Percentiles rank a stretch among this genome's conserved stretches.
These are phyloP conservation scores for Xylariaceae sp. DNA, from an alignment of 2,329 filamentous ascomycete genomes.

Conservation along the genomic window DNA sequence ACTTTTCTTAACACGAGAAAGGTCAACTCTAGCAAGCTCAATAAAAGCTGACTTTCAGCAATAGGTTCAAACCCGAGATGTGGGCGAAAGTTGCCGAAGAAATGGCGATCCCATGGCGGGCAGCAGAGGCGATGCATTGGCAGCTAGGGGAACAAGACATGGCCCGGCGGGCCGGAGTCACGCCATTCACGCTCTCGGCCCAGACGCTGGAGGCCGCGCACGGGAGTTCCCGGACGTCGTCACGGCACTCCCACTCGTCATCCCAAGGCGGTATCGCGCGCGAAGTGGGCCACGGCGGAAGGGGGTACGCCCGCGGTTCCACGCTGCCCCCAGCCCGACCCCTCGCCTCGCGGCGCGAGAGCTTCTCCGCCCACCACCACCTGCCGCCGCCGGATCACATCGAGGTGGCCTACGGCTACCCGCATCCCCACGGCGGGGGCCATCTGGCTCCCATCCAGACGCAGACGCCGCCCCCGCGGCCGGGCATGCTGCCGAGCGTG, in stretches of 20 bases:
- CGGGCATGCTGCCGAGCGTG: slow-evolving; percentile 52
- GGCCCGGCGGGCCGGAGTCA: slow-evolving; percentile 83
- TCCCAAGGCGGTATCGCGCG: slow-evolving; percentile 44
- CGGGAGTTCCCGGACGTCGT: slow-evolving; percentile 36
- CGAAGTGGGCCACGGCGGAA: slow-evolving; percentile 35
- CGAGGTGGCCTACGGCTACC: slow-evolving; percentile 23
- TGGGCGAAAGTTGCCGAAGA: slow-evolving; percentile 95
- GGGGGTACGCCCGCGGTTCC: slow-evolving; percentile 30
- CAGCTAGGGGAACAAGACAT: slow-evolving; percentile 90
- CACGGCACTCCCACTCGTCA: slow-evolving; percentile 40
- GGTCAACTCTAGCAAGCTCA: too few species aligned
- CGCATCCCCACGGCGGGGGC: slow-evolving; percentile 35
- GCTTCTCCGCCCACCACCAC: slow-evolving; percentile 30
- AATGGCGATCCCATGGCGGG: slow-evolving; percentile 91
- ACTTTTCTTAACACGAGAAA: too few species aligned
- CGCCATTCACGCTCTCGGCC: slow-evolving; percentile 69
- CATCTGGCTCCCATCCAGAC: slow-evolving; percentile 51
- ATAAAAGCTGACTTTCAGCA: slow-evolving; percentile 22
- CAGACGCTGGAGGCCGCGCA: slow-evolving; percentile 44
- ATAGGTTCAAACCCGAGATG: slow-evolving; percentile 94
- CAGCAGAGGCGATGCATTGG: slow-evolving; percentile 98
- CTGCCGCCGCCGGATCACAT: slow-evolving; percentile 25
- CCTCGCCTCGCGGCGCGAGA: slow-evolving; percentile 40
- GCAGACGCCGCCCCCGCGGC: slow-evolving; percentile 35
- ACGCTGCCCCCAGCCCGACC: slow-evolving; percentile 31